A percentile compares a stretch with the other conserved stretches of the same genome.
Evolutionary conservation across 2,329 filamentous ascomycete species (phyloP).

Genomic region (Hypoxylon sp.): DNA sequence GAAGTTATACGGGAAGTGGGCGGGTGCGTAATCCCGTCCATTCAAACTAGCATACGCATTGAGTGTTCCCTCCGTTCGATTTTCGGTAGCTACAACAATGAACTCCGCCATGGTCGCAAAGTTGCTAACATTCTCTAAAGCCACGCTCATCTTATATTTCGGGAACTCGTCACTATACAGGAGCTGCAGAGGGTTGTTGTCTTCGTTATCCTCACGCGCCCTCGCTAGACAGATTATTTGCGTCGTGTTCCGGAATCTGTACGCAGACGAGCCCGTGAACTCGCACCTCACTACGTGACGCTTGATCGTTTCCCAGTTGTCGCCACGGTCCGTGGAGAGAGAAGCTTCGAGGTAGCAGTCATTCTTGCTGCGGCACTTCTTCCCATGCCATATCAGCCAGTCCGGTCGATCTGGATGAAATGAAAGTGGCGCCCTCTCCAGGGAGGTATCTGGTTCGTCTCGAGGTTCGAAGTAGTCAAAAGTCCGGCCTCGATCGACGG

Average conservation of each 20-base stretch:
- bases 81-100: slow-evolving; percentile 86
- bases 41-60: slow-evolving; percentile 88
- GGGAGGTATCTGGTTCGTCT: slow-evolving; percentile 60
- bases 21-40: slow-evolving; percentile 84
- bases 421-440: slow-evolving; percentile 66
- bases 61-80: slow-evolving; percentile 77
- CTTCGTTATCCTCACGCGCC: slow-evolving; percentile 75
- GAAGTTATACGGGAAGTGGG: slow-evolving; percentile 89
- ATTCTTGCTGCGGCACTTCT: slow-evolving; percentile 71
- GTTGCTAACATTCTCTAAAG: slow-evolving; percentile 80
- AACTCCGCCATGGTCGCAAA: slow-evolving; percentile 98
- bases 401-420: slow-evolving; percentile 91
- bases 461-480: slow-evolving; percentile 83
- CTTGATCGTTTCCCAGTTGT: slow-evolving; percentile 81
- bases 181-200: slow-evolving; percentile 75
- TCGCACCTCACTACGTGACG: slow-evolving; percentile 86
- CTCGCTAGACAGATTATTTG: slow-evolving; percentile 76
- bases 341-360: slow-evolving; percentile 82
- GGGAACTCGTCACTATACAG: slow-evolving; percentile 87
- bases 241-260: slow-evolving; percentile 65
- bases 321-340: slow-evolving; percentile 83
- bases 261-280: slow-evolving; percentile 79
- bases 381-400: slow-evolving; percentile 92
- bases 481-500: slow-evolving; percentile 80
- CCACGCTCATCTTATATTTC: slow-evolving; percentile 70